Percentiles rank a stretch among this genome's conserved stretches.
Evolutionary conservation across 2,329 filamentous ascomycete species (phyloP).

Genomic region (Hymenoscyphus occultus): DNA sequence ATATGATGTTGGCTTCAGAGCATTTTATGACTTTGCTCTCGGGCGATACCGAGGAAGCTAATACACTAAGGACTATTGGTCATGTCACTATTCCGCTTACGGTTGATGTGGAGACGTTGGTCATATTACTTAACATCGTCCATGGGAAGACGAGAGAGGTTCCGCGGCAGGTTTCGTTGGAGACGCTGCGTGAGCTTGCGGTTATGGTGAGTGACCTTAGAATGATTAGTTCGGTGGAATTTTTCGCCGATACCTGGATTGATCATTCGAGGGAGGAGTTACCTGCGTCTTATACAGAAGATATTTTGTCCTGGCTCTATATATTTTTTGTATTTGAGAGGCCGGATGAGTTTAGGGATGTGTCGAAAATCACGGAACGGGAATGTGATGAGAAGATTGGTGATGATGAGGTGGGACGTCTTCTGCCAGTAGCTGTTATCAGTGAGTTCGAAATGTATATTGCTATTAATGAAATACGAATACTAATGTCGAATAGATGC

Average conservation of each 20-base stretch:
- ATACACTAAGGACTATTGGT: constrained; percentile 15
- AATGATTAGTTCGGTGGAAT: constrained; percentile 43
- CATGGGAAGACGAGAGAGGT: constrained; percentile 44
- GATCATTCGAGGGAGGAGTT: constrained; percentile 26
- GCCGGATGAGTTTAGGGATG: constrained; percentile 22
- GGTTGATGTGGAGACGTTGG: constrained; percentile 40
- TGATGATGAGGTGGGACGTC: constrained; percentile 16
- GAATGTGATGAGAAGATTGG: constrained; percentile 25
- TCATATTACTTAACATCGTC: constrained; percentile 45
- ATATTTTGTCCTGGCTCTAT: constrained; percentile 23
- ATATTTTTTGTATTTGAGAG: constrained; percentile 28
- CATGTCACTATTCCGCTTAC: constrained; percentile 20
- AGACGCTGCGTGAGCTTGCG: constrained; percentile 45
- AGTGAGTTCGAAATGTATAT: neutral
- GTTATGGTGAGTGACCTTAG: constrained; percentile 44
- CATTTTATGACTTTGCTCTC: constrained; percentile 22
- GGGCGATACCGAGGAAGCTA: constrained; percentile 17
- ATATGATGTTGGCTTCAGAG: constrained; percentile 27
- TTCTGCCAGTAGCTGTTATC: constrained; percentile 14
- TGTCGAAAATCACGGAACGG: constrained; percentile 23
- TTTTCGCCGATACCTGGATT: constrained; percentile 44
- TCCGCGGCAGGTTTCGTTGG: constrained; percentile 39
- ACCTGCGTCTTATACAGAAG: constrained; percentile 22
- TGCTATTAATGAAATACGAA: neutral
- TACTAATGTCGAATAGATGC: constrained; percentile 19